phyloP scores from a whole-genome alignment of 306 rosid genomes.

The Pyrus pyrifolia region DNA sequence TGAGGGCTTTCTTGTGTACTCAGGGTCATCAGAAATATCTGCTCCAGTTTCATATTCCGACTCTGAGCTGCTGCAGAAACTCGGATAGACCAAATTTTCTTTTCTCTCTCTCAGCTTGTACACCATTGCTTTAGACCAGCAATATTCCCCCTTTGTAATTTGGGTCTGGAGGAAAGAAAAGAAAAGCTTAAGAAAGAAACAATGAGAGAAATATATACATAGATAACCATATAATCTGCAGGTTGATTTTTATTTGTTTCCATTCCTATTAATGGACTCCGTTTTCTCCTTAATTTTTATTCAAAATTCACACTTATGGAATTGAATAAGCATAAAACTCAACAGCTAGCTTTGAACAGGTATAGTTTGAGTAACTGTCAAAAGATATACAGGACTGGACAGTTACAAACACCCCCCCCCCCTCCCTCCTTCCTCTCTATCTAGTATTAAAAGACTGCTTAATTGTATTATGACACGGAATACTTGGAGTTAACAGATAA shows the following conservation, averaged over 20 bases:
- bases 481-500: too few relatives aligned
- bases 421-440: background rate
- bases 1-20: background rate
- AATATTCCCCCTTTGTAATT: background rate
- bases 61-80: background rate
- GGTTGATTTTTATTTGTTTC: background rate
- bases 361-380: background rate
- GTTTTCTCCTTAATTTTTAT: background rate
- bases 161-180: background rate
- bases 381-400: background rate
- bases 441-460: background rate
- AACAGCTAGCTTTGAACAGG: background rate
- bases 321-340: background rate
- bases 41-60: background rate
- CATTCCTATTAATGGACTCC: background rate
- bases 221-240: background rate
- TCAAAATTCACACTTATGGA: background rate
- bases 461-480: background rate
- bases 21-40: background rate
- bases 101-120: background rate
- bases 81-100: background rate
- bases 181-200: background rate
- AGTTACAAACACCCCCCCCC: background rate
- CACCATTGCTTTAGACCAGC: background rate
- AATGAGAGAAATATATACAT: background rate